Evolutionary conservation across 1,139 yeast genomes (phyloP).

Genomic region (Geotrichum macrosporum): DNA sequence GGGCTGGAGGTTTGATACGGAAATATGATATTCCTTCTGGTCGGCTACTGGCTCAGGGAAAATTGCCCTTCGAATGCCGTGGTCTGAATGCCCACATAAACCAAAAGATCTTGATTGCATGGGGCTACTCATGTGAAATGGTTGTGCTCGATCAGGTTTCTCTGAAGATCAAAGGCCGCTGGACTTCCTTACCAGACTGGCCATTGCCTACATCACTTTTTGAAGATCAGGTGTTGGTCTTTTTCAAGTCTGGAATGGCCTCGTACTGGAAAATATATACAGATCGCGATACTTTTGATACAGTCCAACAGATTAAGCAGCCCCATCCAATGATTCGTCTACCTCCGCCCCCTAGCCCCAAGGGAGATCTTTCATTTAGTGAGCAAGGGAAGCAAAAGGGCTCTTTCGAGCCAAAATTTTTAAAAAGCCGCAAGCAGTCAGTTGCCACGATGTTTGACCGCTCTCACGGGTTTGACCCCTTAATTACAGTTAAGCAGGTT

Average conservation of each 20-base stretch:
- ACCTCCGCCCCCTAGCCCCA: constrained; percentile 13
- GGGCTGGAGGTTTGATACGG: constrained; percentile 10
- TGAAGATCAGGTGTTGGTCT: constrained; percentile 25
- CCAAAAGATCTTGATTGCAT: constrained; percentile 22
- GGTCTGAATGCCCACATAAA: constrained; percentile 23
- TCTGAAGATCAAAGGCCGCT: constrained; percentile 20
- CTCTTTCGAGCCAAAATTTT: constrained; percentile 9
- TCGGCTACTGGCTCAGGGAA: constrained; percentile 17
- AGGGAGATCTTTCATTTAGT: not conserved
- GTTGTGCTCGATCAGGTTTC: constrained; percentile 23
- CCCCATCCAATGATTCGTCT: constrained; percentile 16
- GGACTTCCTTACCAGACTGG: constrained; percentile 27
- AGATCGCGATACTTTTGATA: constrained; percentile 10
- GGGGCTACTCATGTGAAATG: constrained; percentile 29
- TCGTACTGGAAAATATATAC: constrained; percentile 17
- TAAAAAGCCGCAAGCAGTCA: constrained; percentile 16
- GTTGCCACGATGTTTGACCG: constrained; percentile 19
- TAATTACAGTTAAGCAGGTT: constrained; percentile 24
- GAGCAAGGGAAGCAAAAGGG: constrained; percentile 2
- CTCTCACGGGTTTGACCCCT: constrained; percentile 22
- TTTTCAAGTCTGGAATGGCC: constrained; percentile 24
- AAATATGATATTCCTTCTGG: constrained; percentile 24
- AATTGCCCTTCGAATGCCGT: constrained; percentile 22
- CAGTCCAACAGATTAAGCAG: constrained; percentile 15
- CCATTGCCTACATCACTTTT: constrained; percentile 27